Percentiles rank a stretch among this genome's conserved stretches.
These are phyloP conservation scores for Blastocystis sp. DNA, from an alignment of 352 stramenopile species.

Conservation along the genomic window DNA sequence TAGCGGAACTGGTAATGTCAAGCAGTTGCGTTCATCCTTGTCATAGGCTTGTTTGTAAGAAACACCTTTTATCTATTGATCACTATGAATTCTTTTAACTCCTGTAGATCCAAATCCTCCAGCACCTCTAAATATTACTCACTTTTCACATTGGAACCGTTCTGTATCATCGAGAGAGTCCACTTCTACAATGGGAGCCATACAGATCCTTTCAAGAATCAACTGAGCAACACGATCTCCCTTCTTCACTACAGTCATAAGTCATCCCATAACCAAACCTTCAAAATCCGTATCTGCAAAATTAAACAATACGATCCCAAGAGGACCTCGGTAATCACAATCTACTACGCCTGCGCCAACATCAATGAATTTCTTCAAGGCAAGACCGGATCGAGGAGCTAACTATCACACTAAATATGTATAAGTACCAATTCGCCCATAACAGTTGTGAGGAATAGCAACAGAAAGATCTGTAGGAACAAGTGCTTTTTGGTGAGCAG, in stretches of 20 bases:
- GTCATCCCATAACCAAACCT: conserved; percentile 67
- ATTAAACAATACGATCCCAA: conserved; percentile 99
- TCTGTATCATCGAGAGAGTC: conserved; percentile 88
- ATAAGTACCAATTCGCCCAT: conserved; percentile 83
- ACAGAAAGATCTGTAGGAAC: conserved; percentile 94
- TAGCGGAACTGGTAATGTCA: background rate
- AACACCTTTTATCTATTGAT: background rate
- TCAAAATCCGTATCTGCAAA: conserved; percentile 88
- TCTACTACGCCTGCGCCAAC: conserved; percentile 93
- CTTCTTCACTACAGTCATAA: conserved; percentile 76
- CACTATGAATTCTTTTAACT: background rate
- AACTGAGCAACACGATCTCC: conserved; percentile 95
- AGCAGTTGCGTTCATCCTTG: background rate
- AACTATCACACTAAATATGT: background rate
- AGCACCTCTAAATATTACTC: conserved; percentile 75
- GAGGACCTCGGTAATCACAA: conserved; percentile 79
- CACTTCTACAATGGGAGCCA: conserved; percentile 84
- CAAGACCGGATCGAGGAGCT: conserved; percentile 83
- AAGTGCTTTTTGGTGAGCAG: conserved; percentile 84
- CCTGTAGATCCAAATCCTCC: conserved; percentile 93
- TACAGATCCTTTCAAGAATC: conserved; percentile 89
- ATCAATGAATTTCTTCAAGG: conserved; percentile 96
- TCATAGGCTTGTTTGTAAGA: conserved; percentile 1
- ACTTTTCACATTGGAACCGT: conserved; percentile 68
- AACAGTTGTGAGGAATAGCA: conserved; percentile 87